These are phyloP conservation scores for Handroanthus guayacan DNA, from an alignment of 257 asterid species.

Conservation along the genomic window DNA sequence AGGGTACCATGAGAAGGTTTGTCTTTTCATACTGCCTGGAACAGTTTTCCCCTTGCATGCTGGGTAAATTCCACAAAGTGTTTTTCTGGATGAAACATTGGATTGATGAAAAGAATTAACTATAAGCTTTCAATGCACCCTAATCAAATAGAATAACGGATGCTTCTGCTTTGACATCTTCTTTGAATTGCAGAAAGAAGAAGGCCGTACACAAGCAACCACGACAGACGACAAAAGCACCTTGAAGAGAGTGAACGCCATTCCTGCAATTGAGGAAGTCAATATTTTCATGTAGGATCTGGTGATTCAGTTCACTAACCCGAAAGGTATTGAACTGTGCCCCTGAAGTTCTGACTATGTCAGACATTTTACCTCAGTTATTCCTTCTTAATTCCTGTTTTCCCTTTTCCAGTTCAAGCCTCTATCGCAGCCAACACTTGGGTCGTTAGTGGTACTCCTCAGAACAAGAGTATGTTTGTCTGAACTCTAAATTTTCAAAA, in stretches of 20 bases:
- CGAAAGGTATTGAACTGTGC: constrained; percentile 52
- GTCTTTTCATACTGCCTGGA: not conserved
- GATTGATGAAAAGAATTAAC: not conserved
- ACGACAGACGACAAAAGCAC: constrained; percentile 79
- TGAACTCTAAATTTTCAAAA: not conserved
- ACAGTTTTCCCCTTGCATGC: not conserved
- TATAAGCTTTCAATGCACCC: not conserved
- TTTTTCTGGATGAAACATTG: not conserved
- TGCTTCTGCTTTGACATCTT: not conserved
- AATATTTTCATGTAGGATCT: constrained; percentile 78
- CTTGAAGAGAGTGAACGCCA: constrained; percentile 72
- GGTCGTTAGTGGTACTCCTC: constrained; percentile 81
- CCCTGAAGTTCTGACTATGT: not conserved
- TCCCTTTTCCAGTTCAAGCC: constrained; percentile 63
- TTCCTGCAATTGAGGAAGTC: constrained; percentile 78
- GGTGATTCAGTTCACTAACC: constrained; percentile 69
- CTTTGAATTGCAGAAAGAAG: constrained; percentile 60
- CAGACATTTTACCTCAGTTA: not conserved
- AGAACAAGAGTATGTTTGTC: constrained; percentile 70
- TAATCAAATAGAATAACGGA: not conserved
- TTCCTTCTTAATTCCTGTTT: not conserved
- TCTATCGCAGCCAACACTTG: constrained; percentile 80
- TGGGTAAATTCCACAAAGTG: not conserved
- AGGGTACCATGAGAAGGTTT: constrained; percentile 78
- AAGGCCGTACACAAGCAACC: constrained; percentile 79